Conservation (phyloP, 805 yeast genomes). For the Saturnispora quitensis region DNA sequence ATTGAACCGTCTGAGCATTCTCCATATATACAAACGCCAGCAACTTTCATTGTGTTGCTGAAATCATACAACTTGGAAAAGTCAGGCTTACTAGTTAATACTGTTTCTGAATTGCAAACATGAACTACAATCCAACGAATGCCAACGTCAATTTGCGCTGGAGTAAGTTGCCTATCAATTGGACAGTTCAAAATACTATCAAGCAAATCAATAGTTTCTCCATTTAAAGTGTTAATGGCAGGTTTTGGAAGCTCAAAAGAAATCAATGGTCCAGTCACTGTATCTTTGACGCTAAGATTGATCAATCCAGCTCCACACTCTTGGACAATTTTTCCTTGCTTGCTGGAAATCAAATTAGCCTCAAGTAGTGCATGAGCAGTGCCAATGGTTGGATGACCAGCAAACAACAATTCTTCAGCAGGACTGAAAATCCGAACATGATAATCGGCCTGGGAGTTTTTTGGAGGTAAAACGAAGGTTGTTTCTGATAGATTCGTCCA, state of each 20-base stretch:
- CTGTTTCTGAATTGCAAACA: constrained; percentile 25
- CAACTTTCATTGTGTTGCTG: constrained; percentile 13
- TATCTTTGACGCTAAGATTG: not conserved
- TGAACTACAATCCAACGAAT: constrained; percentile 37
- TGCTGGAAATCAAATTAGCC: constrained; percentile 7
- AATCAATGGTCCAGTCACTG: not conserved
- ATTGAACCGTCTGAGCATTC: constrained; percentile 19
- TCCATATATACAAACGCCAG: constrained; percentile 36
- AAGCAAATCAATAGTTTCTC: not conserved
- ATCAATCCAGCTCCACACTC: constrained; percentile 37
- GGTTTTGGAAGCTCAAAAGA: constrained; percentile 6
- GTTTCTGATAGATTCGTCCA: constrained; percentile 59
- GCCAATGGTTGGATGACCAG: constrained; percentile 59
- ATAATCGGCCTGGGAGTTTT: constrained; percentile 34
- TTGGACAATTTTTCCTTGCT: constrained; percentile 28
- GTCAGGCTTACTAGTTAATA: constrained; percentile 18
- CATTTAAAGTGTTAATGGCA: not conserved
- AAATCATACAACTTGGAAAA: constrained; percentile 24
- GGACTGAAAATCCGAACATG: constrained; percentile 43
- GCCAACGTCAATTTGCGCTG: constrained; percentile 33
- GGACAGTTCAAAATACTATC: constrained; percentile 1
- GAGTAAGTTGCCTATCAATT: constrained; percentile 9
- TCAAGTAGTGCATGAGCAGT: constrained; percentile 38
- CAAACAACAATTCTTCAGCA: constrained; percentile 42
- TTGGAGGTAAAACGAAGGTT: constrained; percentile 39